phyloP scores from a whole-genome alignment of 805 yeast species.

The Saturnispora serradocipensis region DNA sequence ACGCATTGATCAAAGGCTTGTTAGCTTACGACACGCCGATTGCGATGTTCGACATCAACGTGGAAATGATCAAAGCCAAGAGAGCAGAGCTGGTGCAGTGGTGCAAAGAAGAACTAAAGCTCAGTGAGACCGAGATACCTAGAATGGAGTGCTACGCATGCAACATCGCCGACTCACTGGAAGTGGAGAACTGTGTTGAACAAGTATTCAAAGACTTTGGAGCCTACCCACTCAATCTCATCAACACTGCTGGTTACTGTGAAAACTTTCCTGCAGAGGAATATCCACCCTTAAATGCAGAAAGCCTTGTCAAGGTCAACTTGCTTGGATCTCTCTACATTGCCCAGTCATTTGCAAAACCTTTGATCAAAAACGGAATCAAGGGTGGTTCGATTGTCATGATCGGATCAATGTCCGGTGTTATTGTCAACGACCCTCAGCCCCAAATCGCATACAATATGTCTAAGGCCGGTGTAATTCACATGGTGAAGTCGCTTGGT shows the following conservation, averaged over 20 bases:
- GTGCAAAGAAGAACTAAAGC: constrained; percentile 21
- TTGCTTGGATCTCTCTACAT: constrained; percentile 67
- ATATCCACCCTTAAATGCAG: constrained; percentile 64
- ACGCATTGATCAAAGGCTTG: constrained; percentile 55
- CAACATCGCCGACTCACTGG: constrained; percentile 56
- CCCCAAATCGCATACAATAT: constrained; percentile 75
- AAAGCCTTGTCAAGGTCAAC: constrained; percentile 59
- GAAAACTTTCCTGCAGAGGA: constrained; percentile 73
- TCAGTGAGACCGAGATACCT: constrained; percentile 26
- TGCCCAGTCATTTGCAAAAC: constrained; percentile 64
- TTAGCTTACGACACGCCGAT: constrained; percentile 70
- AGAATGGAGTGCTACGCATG: constrained; percentile 58
- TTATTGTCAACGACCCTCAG: constrained; percentile 70
- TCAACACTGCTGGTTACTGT: constrained; percentile 80
- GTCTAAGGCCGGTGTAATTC: constrained; percentile 83
- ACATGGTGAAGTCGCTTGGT: constrained; percentile 65
- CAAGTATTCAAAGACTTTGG: constrained; percentile 49
- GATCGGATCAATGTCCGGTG: constrained; percentile 75
- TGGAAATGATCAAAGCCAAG: constrained; percentile 49
- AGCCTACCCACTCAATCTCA: constrained; percentile 51
- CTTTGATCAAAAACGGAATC: constrained; percentile 46
- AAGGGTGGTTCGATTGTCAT: constrained; percentile 53
- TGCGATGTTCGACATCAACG: constrained; percentile 62
- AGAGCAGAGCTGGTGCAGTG: constrained; percentile 29
- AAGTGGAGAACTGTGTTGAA: constrained; percentile 49